Percentiles rank a stretch among this genome's conserved stretches.
These are phyloP conservation scores for Ophiostoma himal-ulmi DNA, from an alignment of 2,329 filamentous ascomycete species.

Conservation along the genomic window DNA sequence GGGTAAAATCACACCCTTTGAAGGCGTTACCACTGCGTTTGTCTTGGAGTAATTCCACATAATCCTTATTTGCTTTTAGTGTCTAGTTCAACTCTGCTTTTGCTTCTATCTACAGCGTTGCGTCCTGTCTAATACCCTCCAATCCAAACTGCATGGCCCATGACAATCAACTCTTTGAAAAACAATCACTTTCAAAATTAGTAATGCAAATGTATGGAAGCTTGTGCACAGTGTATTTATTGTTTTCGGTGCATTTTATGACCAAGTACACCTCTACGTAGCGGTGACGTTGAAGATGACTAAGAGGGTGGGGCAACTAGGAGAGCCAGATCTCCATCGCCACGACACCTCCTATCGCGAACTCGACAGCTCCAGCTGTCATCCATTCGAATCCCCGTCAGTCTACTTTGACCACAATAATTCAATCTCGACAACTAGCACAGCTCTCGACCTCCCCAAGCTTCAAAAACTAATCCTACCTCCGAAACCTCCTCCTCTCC, in stretches of 20 bases:
- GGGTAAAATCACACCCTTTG: constrained; percentile 60
- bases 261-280: neutral
- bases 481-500: neutral
- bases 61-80: neutral
- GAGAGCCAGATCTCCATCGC: constrained; percentile 19
- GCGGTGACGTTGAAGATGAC: constrained; percentile 14
- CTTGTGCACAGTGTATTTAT: neutral
- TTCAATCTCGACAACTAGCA: neutral
- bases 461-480: neutral
- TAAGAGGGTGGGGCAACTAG: constrained; percentile 12
- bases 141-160: no score
- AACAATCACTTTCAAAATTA: no score
- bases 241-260: neutral
- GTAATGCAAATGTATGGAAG: no score
- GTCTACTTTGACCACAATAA: neutral
- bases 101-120: neutral
- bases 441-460: neutral
- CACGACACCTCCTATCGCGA: neutral
- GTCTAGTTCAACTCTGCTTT: neutral
- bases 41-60: constrained; percentile 29
- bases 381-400: neutral
- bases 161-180: no score
- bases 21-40: constrained; percentile 59
- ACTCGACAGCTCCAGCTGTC: constrained; percentile 10
- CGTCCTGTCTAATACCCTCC: neutral